Conservation (phyloP, 2,329 filamentous ascomycete species). For the Ophiostoma ips region DNA sequence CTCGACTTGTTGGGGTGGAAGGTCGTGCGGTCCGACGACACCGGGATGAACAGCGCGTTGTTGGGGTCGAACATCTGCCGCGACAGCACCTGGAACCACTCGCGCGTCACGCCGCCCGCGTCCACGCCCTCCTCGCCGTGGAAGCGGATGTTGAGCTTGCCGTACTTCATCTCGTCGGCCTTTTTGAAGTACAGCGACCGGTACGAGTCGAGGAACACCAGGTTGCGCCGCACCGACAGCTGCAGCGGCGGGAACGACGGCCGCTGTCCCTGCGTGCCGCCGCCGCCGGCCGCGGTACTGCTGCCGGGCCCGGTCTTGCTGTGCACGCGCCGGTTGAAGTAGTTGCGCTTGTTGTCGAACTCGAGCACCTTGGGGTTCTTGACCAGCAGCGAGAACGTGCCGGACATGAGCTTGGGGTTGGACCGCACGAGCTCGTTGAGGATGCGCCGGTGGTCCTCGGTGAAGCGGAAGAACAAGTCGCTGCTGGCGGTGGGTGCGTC, state of each 20-base stretch:
- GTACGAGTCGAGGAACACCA: constrained; percentile 97
- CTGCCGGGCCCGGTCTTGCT: no score
- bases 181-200: constrained; percentile 95
- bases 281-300: no score
- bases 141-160: constrained; percentile 95
- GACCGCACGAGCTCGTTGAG: constrained; percentile 94
- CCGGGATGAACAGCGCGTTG: constrained; percentile 90
- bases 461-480: constrained; percentile 90
- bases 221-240: constrained; percentile 78
- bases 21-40: constrained; percentile 91
- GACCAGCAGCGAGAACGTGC: constrained; percentile 86
- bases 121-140: constrained; percentile 96
- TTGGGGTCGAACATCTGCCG: constrained; percentile 98
- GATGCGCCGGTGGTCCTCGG: constrained; percentile 92
- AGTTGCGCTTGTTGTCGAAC: constrained; percentile 99
- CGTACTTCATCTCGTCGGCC: constrained; percentile 96
- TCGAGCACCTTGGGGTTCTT: constrained; percentile 98
- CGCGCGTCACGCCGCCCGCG: constrained; percentile 89
- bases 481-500: constrained; percentile 2
- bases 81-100: constrained; percentile 97
- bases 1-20: constrained; percentile 97
- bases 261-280: constrained; percentile 40
- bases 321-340: constrained; percentile 91
- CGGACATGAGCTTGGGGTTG: constrained; percentile 96
- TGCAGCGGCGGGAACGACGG: constrained; percentile 62